Conservation (phyloP, 2,329 filamentous ascomycete genomes). For the Laburnicola sp. region DNA sequence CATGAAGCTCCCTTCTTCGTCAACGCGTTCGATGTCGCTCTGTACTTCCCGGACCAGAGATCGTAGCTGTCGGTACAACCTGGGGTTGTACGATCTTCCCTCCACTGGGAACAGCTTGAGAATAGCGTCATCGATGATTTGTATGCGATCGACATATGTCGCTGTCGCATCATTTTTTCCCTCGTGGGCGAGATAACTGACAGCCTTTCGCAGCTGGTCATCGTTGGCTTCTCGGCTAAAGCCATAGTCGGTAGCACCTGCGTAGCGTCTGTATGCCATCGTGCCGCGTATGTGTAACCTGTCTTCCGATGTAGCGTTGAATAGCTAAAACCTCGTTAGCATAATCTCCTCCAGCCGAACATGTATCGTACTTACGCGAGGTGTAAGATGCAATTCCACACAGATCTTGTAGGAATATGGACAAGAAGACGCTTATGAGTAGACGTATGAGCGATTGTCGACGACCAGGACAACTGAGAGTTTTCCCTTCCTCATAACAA, state of each 20-base stretch:
- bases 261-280: not conserved
- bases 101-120: constrained; percentile 22
- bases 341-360: not conserved
- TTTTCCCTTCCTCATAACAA: constrained; percentile 17
- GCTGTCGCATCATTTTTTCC: constrained; percentile 24
- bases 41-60: constrained; percentile 26
- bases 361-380: not conserved
- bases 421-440: not conserved
- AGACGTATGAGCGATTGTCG: not conserved
- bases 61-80: constrained; percentile 24
- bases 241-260: not conserved
- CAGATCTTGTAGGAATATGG: too few relatives aligned
- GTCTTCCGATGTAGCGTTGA: not conserved
- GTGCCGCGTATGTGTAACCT: not conserved
- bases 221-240: constrained; percentile 19
- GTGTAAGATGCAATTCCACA: too few relatives aligned
- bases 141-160: constrained; percentile 25
- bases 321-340: not conserved
- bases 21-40: constrained; percentile 15
- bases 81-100: constrained; percentile 21
- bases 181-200: constrained; percentile 31
- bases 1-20: constrained; percentile 10
- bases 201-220: constrained; percentile 29
- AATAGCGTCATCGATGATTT: constrained; percentile 30
- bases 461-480: not conserved